Evolutionary conservation across 2,329 filamentous ascomycete genomes (phyloP).

Genomic region (Penicillium sp.): DNA sequence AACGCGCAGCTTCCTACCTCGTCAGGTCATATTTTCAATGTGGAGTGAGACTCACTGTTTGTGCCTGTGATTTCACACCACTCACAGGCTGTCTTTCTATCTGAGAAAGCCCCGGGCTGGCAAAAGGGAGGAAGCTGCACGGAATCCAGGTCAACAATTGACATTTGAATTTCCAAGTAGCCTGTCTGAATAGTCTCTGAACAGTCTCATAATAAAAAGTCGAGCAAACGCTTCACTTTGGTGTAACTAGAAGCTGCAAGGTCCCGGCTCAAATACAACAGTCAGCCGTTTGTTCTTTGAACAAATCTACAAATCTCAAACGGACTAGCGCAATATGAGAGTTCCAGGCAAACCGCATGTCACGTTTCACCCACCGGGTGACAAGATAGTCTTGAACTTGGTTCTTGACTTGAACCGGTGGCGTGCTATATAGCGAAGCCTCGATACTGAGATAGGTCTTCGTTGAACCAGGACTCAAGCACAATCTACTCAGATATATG

Average conservation of each 20-base stretch:
- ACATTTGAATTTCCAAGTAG: not conserved
- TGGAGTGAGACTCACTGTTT: conserved; percentile 14
- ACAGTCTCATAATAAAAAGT: not conserved
- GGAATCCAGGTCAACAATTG: not conserved
- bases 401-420: not conserved
- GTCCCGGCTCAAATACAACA: not conserved
- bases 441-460: not conserved
- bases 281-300: not conserved
- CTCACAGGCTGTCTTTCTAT: not conserved
- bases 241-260: conserved; percentile 9
- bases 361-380: not conserved
- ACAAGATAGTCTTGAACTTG: not conserved
- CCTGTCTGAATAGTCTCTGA: not conserved
- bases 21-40: conserved; percentile 34
- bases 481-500: not conserved
- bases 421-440: not conserved
- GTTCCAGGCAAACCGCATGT: conserved; percentile 3
- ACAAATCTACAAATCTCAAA: not conserved
- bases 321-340: not conserved
- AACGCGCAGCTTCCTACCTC: conserved; percentile 37
- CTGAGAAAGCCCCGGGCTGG: not conserved
- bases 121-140: not conserved
- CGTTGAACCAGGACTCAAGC: not conserved
- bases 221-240: conserved; percentile 3
- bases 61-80: not conserved